phyloP scores from a whole-genome alignment of 2,329 filamentous ascomycete genomes.

The Dothistroma pini region DNA sequence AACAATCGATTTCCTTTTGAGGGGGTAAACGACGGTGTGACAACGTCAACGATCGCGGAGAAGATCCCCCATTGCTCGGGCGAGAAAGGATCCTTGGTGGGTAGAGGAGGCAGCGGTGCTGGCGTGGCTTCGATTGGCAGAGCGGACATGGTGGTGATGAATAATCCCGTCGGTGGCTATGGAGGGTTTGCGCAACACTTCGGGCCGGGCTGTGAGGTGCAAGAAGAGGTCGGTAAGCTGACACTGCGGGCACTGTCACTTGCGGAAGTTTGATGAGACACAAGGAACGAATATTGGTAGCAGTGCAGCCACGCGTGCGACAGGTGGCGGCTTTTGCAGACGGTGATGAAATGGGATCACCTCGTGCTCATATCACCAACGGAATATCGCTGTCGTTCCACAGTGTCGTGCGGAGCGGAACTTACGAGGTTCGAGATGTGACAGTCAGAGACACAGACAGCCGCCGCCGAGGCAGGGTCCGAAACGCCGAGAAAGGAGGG shows the following conservation, averaged over 20 bases:
- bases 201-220: background rate
- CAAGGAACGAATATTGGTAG: background rate
- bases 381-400: background rate
- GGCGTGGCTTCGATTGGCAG: constrained; percentile 13
- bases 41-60: constrained; percentile 54
- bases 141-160: constrained; percentile 21
- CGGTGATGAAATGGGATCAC: background rate
- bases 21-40: constrained; percentile 47
- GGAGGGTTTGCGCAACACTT: background rate
- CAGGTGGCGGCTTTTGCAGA: background rate
- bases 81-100: constrained; percentile 48
- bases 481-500: background rate
- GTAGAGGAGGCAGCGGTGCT: constrained; percentile 40
- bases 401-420: background rate
- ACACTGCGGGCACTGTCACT: constrained; percentile 2
- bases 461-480: background rate
- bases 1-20: constrained; percentile 23
- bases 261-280: background rate
- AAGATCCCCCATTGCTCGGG: constrained; percentile 57
- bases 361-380: background rate
- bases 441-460: background rate
- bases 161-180: background rate
- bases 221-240: background rate
- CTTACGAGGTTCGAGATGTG: background rate
- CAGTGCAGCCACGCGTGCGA: background rate